A percentile compares a stretch with the other conserved stretches of the same genome.
phyloP scores from a whole-genome alignment of 2,329 filamentous ascomycete genomes.

The Lecanoromycetidae sp. region DNA sequence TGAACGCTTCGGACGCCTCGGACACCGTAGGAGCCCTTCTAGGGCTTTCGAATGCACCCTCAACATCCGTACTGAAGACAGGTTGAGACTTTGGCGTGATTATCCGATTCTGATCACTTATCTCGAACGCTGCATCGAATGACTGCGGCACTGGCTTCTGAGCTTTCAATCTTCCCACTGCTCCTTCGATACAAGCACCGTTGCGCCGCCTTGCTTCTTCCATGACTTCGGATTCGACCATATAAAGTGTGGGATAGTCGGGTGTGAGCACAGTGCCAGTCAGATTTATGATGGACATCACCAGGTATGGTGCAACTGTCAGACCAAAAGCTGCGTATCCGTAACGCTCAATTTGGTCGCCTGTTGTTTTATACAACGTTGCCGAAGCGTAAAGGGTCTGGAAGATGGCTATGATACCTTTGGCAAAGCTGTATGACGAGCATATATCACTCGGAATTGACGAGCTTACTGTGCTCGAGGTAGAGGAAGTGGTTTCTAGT shows the following conservation, averaged over 20 bases:
- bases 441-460: too few species aligned
- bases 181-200: conserved; percentile 21
- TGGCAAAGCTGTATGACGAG: conserved; percentile 21
- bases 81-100: background rate
- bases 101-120: background rate
- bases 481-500: background rate
- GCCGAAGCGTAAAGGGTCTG: conserved; percentile 22
- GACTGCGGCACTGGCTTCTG: background rate
- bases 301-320: conserved; percentile 26
- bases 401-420: conserved; percentile 21
- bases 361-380: conserved; percentile 24
- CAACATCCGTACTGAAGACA: too few species aligned
- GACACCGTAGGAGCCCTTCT: too few species aligned
- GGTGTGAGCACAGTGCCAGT: conserved; percentile 20
- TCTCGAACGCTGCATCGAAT: background rate
- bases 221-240: conserved; percentile 23
- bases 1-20: too few species aligned
- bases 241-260: conserved; percentile 24
- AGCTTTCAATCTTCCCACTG: conserved; percentile 15
- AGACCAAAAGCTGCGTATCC: conserved; percentile 28
- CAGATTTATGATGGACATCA: conserved; percentile 30
- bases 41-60: too few species aligned
- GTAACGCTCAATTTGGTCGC: conserved; percentile 24
- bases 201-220: conserved; percentile 22
- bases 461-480: too few species aligned